Evolutionary conservation across 768 basidiomycete genomes (phyloP).

Genomic region (Rhizopogon vulgaris): DNA sequence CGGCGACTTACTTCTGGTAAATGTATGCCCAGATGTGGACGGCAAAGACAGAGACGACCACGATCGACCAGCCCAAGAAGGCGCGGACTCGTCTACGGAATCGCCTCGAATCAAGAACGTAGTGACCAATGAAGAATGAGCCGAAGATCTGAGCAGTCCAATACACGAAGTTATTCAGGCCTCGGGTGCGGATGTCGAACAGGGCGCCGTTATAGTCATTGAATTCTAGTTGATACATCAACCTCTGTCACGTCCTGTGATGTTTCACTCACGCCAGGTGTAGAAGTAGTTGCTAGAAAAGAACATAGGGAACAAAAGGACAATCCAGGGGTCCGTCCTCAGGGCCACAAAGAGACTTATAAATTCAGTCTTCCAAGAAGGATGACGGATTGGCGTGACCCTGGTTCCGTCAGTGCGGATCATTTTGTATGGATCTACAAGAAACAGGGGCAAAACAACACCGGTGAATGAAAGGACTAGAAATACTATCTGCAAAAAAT

Average conservation of each 20-base stretch:
- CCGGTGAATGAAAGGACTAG: slow-evolving; percentile 68
- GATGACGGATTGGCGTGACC: slow-evolving; percentile 54
- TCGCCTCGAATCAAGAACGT: slow-evolving; percentile 26
- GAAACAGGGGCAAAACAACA: slow-evolving; percentile 55
- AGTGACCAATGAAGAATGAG: slow-evolving; percentile 55
- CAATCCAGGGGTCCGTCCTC: slow-evolving; percentile 62
- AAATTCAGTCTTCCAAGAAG: slow-evolving; percentile 75
- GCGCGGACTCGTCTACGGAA: slow-evolving; percentile 35
- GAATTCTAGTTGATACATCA: slow-evolving; percentile 42
- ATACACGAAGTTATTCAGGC: slow-evolving; percentile 68
- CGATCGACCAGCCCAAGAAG: slow-evolving; percentile 33
- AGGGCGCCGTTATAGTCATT: slow-evolving; percentile 65
- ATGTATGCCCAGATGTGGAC: slow-evolving; percentile 24
- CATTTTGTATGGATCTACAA: slow-evolving; percentile 70
- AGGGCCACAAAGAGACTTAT: slow-evolving; percentile 63
- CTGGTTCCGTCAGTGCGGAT: slow-evolving; percentile 71
- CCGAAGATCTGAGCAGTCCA: slow-evolving; percentile 71
- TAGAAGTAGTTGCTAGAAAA: slow-evolving; percentile 83
- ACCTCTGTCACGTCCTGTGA: background rate
- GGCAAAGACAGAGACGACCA: slow-evolving; percentile 30
- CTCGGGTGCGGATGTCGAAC: slow-evolving; percentile 67
- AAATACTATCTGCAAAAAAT: slow-evolving; percentile 57
- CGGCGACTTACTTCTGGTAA: slow-evolving; percentile 28
- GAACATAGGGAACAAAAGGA: slow-evolving; percentile 82
- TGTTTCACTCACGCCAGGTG: slow-evolving; percentile 60